phyloP scores from a whole-genome alignment of 495 filamentous ascomycete genomes.

The Trichoderma parareesei region DNA sequence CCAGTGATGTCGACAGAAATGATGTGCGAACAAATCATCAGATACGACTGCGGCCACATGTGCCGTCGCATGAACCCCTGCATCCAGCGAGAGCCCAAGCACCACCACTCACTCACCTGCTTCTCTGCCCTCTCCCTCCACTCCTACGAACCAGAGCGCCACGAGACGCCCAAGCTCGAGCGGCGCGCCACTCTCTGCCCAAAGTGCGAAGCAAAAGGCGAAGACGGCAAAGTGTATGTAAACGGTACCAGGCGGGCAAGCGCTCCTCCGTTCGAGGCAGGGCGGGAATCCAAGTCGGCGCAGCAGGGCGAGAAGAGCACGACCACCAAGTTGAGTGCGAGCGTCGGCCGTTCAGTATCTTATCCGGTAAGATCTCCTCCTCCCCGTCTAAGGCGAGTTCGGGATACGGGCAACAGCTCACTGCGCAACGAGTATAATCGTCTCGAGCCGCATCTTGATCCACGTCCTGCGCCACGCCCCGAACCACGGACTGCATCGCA shows the following conservation, averaged over 20 bases:
- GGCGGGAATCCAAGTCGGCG: background rate
- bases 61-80: background rate
- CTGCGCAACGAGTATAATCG: conserved; percentile 7
- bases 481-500: background rate
- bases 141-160: background rate
- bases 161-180: background rate
- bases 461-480: background rate
- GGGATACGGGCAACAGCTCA: background rate
- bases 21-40: conserved; percentile 1
- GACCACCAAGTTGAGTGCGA: background rate
- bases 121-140: background rate
- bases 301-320: background rate
- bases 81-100: background rate
- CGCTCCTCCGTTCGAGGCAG: background rate
- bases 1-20: background rate
- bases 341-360: background rate
- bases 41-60: conserved; percentile 1
- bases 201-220: background rate
- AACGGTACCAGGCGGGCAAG: background rate
- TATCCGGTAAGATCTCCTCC: background rate
- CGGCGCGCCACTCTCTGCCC: background rate
- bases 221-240: background rate
- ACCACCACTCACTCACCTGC: background rate
- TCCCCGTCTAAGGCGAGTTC: background rate
- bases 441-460: background rate